Evolutionary conservation across 2,329 filamentous ascomycete species (phyloP).

Genomic region (Penicillium sp.): DNA sequence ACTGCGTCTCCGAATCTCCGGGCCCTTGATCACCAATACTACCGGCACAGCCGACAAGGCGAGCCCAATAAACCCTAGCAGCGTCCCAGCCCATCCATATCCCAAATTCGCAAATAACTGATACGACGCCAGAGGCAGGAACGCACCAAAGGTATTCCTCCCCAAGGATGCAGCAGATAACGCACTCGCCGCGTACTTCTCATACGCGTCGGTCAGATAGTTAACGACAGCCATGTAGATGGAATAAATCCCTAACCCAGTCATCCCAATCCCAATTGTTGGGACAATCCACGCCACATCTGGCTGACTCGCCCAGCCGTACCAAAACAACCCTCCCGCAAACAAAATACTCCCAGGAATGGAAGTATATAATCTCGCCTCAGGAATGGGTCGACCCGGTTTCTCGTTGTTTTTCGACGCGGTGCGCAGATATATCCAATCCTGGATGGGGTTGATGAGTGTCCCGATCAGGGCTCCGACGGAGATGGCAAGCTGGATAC

Average conservation of each 20-base stretch:
- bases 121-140: constrained; percentile 46
- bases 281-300: constrained; percentile 38
- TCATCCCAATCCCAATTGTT: constrained; percentile 32
- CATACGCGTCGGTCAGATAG: constrained; percentile 50
- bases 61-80: constrained; percentile 46
- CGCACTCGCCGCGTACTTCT: constrained; percentile 49
- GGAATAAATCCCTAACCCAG: constrained; percentile 44
- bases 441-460: constrained; percentile 42
- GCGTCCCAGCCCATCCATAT: constrained; percentile 45
- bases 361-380: constrained; percentile 45
- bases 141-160: constrained; percentile 48
- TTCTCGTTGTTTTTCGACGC: constrained; percentile 33
- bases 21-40: constrained; percentile 44
- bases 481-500: constrained; percentile 45
- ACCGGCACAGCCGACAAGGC: constrained; percentile 43
- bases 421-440: constrained; percentile 28
- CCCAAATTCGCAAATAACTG: constrained; percentile 42
- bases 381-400: constrained; percentile 43
- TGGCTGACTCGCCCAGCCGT: constrained; percentile 33
- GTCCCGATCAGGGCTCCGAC: constrained; percentile 45
- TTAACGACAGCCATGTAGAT: constrained; percentile 52
- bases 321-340: constrained; percentile 37
- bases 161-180: constrained; percentile 48
- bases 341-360: constrained; percentile 43
- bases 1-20: constrained; percentile 34